phyloP scores from a whole-genome alignment of 106 monocot genomes.

The Acorus gramineus region DNA sequence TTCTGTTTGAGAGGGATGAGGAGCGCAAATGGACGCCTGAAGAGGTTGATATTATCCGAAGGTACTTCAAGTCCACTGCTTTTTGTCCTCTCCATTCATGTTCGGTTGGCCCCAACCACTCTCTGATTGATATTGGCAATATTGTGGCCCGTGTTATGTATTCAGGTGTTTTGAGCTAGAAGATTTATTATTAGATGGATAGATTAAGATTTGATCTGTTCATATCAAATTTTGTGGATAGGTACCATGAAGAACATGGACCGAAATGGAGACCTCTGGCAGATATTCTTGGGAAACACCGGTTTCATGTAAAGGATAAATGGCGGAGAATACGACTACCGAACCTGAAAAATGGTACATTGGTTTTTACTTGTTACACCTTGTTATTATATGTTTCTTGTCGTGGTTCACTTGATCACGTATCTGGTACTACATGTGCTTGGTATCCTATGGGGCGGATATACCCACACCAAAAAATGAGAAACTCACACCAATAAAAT shows the following conservation, averaged over 20 bases:
- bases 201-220: background rate
- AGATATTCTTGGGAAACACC: conserved; percentile 33
- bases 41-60: conserved; percentile 15
- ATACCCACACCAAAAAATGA: no score
- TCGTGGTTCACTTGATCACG: background rate
- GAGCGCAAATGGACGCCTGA: conserved; percentile 31
- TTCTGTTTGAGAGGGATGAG: conserved; percentile 20
- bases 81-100: background rate
- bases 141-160: background rate
- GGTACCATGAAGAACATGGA: conserved; percentile 43
- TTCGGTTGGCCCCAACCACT: no score
- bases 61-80: conserved; percentile 18
- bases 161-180: background rate
- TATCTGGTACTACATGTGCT: no score
- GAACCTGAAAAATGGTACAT: conserved; percentile 39
- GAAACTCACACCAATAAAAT: no score
- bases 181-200: background rate
- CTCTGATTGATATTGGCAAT: no score
- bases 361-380: background rate
- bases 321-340: conserved; percentile 48
- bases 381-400: background rate
- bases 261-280: conserved; percentile 47
- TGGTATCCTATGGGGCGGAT: no score
- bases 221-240: conserved; percentile 3
- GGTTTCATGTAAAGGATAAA: conserved; percentile 47